phyloP scores from a whole-genome alignment of 2,329 filamentous ascomycete species.

The Microascus cirrosus region DNA sequence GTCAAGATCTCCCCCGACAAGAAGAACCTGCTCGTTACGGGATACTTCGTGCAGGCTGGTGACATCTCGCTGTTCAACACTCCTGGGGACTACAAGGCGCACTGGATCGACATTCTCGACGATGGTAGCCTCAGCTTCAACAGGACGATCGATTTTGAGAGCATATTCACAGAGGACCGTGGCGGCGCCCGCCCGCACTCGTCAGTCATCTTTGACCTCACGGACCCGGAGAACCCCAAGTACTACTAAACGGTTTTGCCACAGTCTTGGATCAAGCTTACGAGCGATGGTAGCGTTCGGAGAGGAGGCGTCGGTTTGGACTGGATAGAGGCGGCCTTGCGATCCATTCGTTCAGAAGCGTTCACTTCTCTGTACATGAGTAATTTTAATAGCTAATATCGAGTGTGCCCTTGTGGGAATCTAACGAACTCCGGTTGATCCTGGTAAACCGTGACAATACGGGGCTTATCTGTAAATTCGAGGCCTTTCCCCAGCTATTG shows the following conservation, averaged over 20 bases:
- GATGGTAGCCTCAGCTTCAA: slow-evolving; percentile 49
- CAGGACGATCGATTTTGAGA: slow-evolving; percentile 44
- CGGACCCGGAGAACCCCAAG: slow-evolving; percentile 37
- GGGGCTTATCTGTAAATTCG: too few species aligned
- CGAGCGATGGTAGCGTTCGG: too few species aligned
- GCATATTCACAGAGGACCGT: slow-evolving; percentile 35
- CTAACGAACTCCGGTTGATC: too few species aligned
- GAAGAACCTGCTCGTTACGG: slow-evolving; percentile 53
- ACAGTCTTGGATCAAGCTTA: too few species aligned
- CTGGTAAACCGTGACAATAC: too few species aligned
- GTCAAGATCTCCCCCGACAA: slow-evolving; percentile 54
- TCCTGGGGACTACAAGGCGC: slow-evolving; percentile 49
- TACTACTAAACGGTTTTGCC: slow-evolving; percentile 25
- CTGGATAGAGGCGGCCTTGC: too few species aligned
- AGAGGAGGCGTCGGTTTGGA: too few species aligned
- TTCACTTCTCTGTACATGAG: too few species aligned
- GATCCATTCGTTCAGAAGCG: too few species aligned
- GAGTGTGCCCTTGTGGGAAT: too few species aligned
- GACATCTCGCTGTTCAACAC: slow-evolving; percentile 51
- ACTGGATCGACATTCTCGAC: slow-evolving; percentile 46
- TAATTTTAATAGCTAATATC: too few species aligned
- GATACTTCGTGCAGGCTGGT: slow-evolving; percentile 54
- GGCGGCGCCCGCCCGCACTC: slow-evolving; percentile 49
- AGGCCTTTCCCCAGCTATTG: too few species aligned
- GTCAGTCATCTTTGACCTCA: slow-evolving; percentile 43